These are phyloP conservation scores for Chaetomiaceae sp. DNA, from an alignment of 2,329 filamentous ascomycete genomes.

Conservation along the genomic window DNA sequence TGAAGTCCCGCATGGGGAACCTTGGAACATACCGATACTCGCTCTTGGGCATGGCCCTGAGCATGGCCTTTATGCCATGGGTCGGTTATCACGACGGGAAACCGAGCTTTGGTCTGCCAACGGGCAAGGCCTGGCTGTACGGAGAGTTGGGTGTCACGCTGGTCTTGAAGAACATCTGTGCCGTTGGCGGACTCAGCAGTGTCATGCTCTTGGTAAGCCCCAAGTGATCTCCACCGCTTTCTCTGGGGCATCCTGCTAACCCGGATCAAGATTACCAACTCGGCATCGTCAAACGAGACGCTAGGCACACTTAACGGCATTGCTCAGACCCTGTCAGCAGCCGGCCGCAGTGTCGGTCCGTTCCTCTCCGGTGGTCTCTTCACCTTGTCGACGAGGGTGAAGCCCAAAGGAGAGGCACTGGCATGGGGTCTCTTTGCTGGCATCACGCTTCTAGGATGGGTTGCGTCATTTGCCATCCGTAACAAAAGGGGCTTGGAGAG, in stretches of 20 bases:
- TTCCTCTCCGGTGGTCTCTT: conserved; percentile 86
- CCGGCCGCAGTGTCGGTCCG: conserved; percentile 81
- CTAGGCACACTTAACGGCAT: conserved; percentile 89
- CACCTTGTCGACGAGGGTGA: conserved; percentile 67
- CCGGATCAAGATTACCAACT: conserved; percentile 73
- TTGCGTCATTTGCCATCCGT: conserved; percentile 73
- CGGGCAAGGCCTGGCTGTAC: conserved; percentile 68
- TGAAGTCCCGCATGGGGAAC: conserved; percentile 79
- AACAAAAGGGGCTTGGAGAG: conserved; percentile 59
- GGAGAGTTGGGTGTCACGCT: conserved; percentile 74
- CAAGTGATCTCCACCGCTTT: not conserved
- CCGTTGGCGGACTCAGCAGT: conserved; percentile 84
- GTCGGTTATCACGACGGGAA: conserved; percentile 69
- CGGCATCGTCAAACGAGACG: conserved; percentile 76
- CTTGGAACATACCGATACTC: conserved; percentile 76
- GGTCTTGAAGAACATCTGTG: conserved; percentile 83
- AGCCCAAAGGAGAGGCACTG: conserved; percentile 76
- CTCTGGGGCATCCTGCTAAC: not conserved
- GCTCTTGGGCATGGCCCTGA: conserved; percentile 72
- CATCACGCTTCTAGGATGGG: conserved; percentile 73
- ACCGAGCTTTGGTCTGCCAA: conserved; percentile 53
- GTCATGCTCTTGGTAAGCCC: conserved; percentile 74
- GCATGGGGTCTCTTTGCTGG: conserved; percentile 86
- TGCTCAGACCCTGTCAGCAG: conserved; percentile 88
- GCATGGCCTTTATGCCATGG: conserved; percentile 85